Percentiles rank a stretch among this genome's conserved stretches.
Evolutionary conservation across 2,329 filamentous ascomycete species (phyloP).

Genomic region (Xylariaceae sp.): DNA sequence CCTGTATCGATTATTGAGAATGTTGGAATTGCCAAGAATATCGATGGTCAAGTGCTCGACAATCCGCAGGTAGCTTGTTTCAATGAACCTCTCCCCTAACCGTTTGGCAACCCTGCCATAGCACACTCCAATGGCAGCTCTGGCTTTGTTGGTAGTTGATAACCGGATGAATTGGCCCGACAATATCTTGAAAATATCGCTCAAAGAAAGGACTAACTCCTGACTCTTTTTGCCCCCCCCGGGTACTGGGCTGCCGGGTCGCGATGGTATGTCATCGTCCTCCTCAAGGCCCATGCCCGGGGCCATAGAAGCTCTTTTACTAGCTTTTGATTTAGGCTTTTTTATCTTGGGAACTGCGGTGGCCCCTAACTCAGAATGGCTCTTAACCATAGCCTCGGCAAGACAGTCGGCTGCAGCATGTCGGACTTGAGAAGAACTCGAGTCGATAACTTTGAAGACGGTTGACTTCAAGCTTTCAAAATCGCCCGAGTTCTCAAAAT

Average conservation of each 20-base stretch:
- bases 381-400: slow-evolving; percentile 77
- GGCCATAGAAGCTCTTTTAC: slow-evolving; percentile 57
- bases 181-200: slow-evolving; percentile 74
- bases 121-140: slow-evolving; percentile 81
- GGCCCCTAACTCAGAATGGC: slow-evolving; percentile 61
- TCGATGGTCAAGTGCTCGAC: slow-evolving; percentile 78
- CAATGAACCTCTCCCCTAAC: slow-evolving; percentile 77
- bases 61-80: slow-evolving; percentile 76
- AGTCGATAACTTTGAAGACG: slow-evolving; percentile 85
- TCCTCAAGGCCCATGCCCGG: slow-evolving; percentile 64
- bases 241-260: slow-evolving; percentile 71
- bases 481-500: slow-evolving; percentile 84
- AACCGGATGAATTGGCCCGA: slow-evolving; percentile 75
- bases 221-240: slow-evolving; percentile 62
- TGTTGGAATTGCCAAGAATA: slow-evolving; percentile 69
- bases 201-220: slow-evolving; percentile 68
- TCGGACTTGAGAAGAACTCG: slow-evolving; percentile 67
- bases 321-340: slow-evolving; percentile 58
- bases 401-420: slow-evolving; percentile 84
- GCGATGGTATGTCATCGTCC: slow-evolving; percentile 59
- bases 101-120: slow-evolving; percentile 77
- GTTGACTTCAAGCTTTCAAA: slow-evolving; percentile 83
- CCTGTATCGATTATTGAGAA: slow-evolving; percentile 82
- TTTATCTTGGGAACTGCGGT: slow-evolving; percentile 55
- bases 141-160: slow-evolving; percentile 73